Base-by-base conservation (phyloP, 768 basidiomycete genomes). In the Pleurotus djamor region DNA sequence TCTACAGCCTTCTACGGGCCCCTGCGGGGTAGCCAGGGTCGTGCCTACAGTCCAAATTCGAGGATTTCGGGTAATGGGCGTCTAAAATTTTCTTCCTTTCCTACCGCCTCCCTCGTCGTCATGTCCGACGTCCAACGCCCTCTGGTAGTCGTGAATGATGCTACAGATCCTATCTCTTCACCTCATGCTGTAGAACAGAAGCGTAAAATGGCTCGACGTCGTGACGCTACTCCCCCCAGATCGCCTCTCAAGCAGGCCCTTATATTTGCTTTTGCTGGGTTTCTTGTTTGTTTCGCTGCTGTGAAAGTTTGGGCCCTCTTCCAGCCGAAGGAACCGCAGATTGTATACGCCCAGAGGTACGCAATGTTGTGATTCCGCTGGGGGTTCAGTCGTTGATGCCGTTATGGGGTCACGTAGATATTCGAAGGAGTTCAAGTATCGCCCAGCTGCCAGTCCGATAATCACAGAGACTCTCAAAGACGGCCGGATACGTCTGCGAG, bases 391-490 rank as follows among this genome's bases (percentile, higher is more conserved):
- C 45, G 17, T 56, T 38, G n/a, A 48, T 28, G 6, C 12, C 17
- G 9, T 51, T 57, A 32, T 47, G 36, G 16, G 48, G 12, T n/a
- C 13, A 37, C 47, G 9, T 58, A 94, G 93, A 61, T 95, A 94
- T 68, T 93, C 91, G 12, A 87, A 89, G 61, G 87, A 92, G 65
- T 83, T 82, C 76, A 92, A 88, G 71, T 94, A 82, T 68, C 78
- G 92, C 21, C 92, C 93, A 0, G 92, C 93, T 5, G 91, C 92
- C 5, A 92, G 90, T 60, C 92, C 93, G 8, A 76, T 94, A 45
- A 81, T 94, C 63, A 93, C 90, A 0, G 91, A 94, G 68, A 80
- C 75, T 16, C 74, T 94, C 61, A 83, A 83, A 63, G 91, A 91
- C 62, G 92, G 92, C 0, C 78, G 83, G 4, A 71, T 83, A 7